Evolutionary conservation across 139 green algal species (phyloP).

Genomic region (Nannochloris sp.): DNA sequence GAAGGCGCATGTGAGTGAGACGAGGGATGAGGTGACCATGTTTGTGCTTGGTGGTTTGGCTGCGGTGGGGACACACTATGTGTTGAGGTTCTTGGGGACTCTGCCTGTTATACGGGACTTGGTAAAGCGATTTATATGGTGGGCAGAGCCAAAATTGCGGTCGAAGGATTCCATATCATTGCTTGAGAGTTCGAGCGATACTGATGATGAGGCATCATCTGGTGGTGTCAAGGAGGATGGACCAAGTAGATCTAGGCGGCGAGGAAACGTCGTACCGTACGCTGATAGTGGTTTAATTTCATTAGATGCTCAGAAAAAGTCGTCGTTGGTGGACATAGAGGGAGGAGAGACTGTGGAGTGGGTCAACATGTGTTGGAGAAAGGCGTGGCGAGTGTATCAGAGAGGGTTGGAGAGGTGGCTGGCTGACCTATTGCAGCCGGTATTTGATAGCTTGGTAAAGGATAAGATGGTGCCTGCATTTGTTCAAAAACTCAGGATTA

Average conservation of each 20-base stretch:
- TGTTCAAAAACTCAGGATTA: slow-evolving; percentile 69
- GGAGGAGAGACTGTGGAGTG: slow-evolving; percentile 84
- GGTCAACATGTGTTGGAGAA: slow-evolving; percentile 94
- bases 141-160: slow-evolving; percentile 5
- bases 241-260: background rate
- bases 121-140: slow-evolving; percentile 40
- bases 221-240: slow-evolving; percentile 3
- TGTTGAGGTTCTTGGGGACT: slow-evolving; percentile 27
- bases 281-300: slow-evolving; percentile 23
- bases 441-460: slow-evolving; percentile 77
- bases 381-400: slow-evolving; percentile 93
- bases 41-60: slow-evolving; percentile 26
- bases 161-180: background rate
- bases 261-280: no score
- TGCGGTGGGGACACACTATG: slow-evolving; percentile 25
- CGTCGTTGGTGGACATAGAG: background rate
- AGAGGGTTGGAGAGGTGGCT: slow-evolving; percentile 86
- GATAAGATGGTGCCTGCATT: slow-evolving; percentile 43
- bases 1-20: no score
- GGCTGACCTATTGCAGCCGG: slow-evolving; percentile 81
- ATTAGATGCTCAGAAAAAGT: slow-evolving; percentile 26
- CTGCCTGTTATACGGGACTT: slow-evolving; percentile 30
- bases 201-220: background rate
- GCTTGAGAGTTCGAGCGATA: background rate
- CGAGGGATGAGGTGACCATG: background rate